Evolutionary conservation across 768 basidiomycete species (phyloP), one percentile per base, ranked within the genome.

Genomic region (Tricholoma bakamatsutake): DNA sequence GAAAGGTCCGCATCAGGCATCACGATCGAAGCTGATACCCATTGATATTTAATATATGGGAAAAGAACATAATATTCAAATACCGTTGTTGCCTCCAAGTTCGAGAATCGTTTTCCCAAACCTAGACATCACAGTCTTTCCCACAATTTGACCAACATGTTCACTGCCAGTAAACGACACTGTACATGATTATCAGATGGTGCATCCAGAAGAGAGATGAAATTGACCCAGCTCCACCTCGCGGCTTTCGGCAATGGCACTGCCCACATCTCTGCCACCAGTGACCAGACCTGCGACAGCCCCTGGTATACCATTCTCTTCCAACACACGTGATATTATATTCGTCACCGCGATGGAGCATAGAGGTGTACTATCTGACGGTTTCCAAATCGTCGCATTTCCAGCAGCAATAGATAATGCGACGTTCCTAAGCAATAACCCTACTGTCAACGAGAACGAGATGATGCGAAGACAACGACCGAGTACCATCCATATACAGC

Each of bases 81-180:
- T 69, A 92, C 92, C 93, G 66, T 98, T 98, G 73, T 98, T 98
- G 34, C 96, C 96, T 24, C 95, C 95, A 42, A 98, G 76, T 67
- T 98, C 96, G 24, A 98, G 80, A 18, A 98, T 83, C 30, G 84
- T 78, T 73, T 96, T 92, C 17, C 94, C 95, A 69, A 95, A 96
- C 59, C 93, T 79, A 54, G 84, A 83, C 68, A 89, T 89, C 2
- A 97, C 94, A 58, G 76, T 78, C 73, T 84, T 85, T n/a, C 90
- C 90, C n/a, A 98, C 93, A 55, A 83, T 79, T 51, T 87, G 81
- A 11, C 96, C 96, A 53, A 92, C 85, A 52, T 77, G 76, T 69
- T 98, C 96, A 64, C 90, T 93, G 4, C 96, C 96, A 2, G 96
- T 98, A 70, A 98, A 98, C 35, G 91, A 93, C 18, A 98, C 93